A percentile compares a stretch with the other conserved stretches of the same genome.
These are phyloP conservation scores for Ammopiptanthus mongolicus DNA, from an alignment of 306 rosid genomes.

Conservation along the genomic window DNA sequence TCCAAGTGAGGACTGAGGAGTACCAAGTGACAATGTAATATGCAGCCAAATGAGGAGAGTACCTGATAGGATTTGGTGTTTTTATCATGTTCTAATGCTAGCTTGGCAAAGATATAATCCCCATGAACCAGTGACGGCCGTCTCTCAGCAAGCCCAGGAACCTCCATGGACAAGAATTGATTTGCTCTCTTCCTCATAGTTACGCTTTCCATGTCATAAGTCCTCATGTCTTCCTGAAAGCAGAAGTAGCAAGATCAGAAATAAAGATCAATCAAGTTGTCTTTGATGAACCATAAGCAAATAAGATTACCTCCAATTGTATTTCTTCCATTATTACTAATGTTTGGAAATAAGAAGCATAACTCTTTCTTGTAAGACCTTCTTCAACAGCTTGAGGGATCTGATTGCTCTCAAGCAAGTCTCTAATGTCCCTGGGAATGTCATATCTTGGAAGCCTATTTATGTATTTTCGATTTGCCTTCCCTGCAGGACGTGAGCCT, in stretches of 20 bases:
- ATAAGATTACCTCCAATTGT: conserved; percentile 65
- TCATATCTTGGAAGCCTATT: conserved; percentile 71
- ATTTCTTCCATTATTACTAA: conserved; percentile 86
- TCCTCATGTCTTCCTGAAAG: conserved; percentile 81
- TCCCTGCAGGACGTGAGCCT: conserved; percentile 45
- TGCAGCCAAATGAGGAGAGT: conserved; percentile 6
- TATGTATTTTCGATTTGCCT: background rate
- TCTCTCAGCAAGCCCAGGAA: conserved; percentile 94
- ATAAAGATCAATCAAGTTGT: background rate
- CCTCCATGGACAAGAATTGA: conserved; percentile 60
- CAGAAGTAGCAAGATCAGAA: conserved; percentile 22
- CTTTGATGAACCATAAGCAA: background rate
- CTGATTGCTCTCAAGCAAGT: conserved; percentile 45
- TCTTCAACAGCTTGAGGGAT: conserved; percentile 48
- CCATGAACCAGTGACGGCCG: conserved; percentile 93
- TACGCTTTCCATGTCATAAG: conserved; percentile 59
- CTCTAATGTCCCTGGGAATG: conserved; percentile 53
- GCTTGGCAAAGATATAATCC: conserved; percentile 61
- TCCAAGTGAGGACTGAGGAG: background rate
- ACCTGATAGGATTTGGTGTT: conserved; percentile 51
- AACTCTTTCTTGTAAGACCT: conserved; percentile 52
- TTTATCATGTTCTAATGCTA: conserved; percentile 28
- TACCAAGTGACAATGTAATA: conserved; percentile 7
- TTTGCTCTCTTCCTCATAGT: conserved; percentile 45
- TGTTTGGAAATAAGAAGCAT: conserved; percentile 47